Evolutionary conservation across 345 rosid species (phyloP), one percentile per base, ranked within the genome.

Genomic region (Raphanus raphanistrum): DNA sequence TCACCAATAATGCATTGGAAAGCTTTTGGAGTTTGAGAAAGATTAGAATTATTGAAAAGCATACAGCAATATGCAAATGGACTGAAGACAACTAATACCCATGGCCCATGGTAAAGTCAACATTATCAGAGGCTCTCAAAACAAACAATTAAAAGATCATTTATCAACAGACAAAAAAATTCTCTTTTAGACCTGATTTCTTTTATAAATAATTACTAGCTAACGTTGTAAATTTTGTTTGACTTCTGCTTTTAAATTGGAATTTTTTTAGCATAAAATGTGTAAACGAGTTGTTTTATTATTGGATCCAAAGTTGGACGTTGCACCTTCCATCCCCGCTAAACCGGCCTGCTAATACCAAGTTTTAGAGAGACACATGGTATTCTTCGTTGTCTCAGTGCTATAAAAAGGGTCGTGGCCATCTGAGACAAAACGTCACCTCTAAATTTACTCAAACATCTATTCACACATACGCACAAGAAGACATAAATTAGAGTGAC

Each of bases 1-100:
- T 59, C 66, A 59, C 57, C 75, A 71, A 26, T 59, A 59, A 38
- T 71, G 36, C 66, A 59, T 8, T 59, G 38, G 32, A 38, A 59
- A 41, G 58, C 60, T 41, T n/a, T 41, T 10, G 41, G 31, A 27
- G 63, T 38, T 60, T 71, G 27, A 41, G 38, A 15, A 71, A 38
- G 21, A 25, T 5, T n/a, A 59, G 15, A 38, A 71, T 36, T 8
- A 8, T 15, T 41, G 8, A 27, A 58, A 70, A 36, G 55, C 67
- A 59, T 70, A 33, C 4, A 0, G 38, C 48, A 70, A 11, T 33
- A 57, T 33, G 26, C 43, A 29, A 50, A 29, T 31, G 33, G 65
- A 70, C 25, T 33, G 33, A 28, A 7, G 26, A 62, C 38, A 45
- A 70, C 9, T 35, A 35, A 21, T 54, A 54, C 16, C 6, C 31